These are phyloP conservation scores for Colletotrichum acutatum DNA, from an alignment of 2,329 filamentous ascomycete genomes.

Conservation along the genomic window DNA sequence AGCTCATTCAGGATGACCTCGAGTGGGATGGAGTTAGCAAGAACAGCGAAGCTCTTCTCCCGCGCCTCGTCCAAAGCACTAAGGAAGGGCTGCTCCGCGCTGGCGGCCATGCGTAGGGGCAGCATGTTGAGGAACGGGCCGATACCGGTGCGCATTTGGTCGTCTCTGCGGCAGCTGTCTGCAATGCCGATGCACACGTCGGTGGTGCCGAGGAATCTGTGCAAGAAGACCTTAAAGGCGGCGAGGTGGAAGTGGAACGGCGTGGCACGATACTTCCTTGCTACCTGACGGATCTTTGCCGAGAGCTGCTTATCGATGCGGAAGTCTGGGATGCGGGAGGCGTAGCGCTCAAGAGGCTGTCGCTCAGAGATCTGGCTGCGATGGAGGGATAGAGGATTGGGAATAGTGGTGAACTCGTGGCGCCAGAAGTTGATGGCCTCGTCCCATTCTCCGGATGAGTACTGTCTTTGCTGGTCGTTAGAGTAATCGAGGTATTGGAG, in stretches of 20 bases:
- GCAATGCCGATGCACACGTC: slow-evolving; percentile 58
- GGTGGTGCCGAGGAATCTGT: slow-evolving; percentile 39
- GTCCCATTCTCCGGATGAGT: slow-evolving; percentile 36
- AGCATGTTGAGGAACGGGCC: slow-evolving; percentile 56
- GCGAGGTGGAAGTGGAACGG: slow-evolving; percentile 61
- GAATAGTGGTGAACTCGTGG: slow-evolving; percentile 30
- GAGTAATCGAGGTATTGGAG: slow-evolving; percentile 52
- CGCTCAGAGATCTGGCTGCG: slow-evolving; percentile 10
- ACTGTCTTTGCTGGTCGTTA: slow-evolving; percentile 43
- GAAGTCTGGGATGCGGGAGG: slow-evolving; percentile 6
- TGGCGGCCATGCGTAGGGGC: slow-evolving; percentile 49
- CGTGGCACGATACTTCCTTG: slow-evolving; percentile 30
- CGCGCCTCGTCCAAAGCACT: slow-evolving; percentile 38
- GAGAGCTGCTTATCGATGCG: slow-evolving; percentile 17
- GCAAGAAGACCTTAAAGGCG: slow-evolving; percentile 47
- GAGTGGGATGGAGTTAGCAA: slow-evolving; percentile 57
- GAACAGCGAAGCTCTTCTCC: slow-evolving; percentile 44
- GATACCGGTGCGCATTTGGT: slow-evolving; percentile 14
- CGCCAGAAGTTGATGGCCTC: slow-evolving; percentile 39
- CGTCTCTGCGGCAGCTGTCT: slow-evolving; percentile 43
- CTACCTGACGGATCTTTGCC: slow-evolving; percentile 30
- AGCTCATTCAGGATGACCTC: slow-evolving; percentile 56
- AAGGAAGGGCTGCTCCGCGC: slow-evolving; percentile 38
- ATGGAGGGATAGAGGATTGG: slow-evolving; percentile 35
- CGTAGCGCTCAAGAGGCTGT: not conserved